These are phyloP conservation scores for Pseudozyma sp. DNA, from an alignment of 1,284 basidiomycete genomes.

Conservation along the genomic window DNA sequence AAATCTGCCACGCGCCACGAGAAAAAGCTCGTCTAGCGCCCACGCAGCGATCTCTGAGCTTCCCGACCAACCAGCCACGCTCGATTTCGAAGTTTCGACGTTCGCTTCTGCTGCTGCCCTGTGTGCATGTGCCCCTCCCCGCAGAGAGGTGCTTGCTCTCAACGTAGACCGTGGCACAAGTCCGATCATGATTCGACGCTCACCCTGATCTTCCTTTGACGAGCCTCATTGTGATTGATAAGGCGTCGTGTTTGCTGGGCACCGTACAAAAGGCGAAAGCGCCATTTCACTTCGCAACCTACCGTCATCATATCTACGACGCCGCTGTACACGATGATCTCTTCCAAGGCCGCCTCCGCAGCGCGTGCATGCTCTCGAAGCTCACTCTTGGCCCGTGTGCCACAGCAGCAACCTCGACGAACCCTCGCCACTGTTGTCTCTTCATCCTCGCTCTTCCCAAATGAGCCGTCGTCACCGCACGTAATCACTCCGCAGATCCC, in stretches of 20 bases:
- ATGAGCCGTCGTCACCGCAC: constrained; percentile 59
- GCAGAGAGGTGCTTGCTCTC: background rate
- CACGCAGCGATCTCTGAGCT: constrained; percentile 7
- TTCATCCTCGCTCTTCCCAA: constrained; percentile 54
- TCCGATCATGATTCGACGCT: constrained; percentile 1
- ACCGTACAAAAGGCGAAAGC: constrained; percentile 1
- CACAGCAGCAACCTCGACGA: constrained; percentile 27
- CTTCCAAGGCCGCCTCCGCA: constrained; percentile 14
- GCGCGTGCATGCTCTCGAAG: constrained; percentile 16
- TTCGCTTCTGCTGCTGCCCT: background rate
- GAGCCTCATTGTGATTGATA: background rate
- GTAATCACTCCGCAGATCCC: constrained; percentile 61
- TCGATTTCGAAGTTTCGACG: constrained; percentile 5
- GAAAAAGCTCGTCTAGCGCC: constrained; percentile 11
- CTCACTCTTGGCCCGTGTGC: constrained; percentile 5
- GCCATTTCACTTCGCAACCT: no score
- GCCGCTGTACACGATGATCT: constrained; percentile 17
- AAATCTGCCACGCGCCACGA: background rate
- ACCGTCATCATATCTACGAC: background rate
- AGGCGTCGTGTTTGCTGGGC: background rate
- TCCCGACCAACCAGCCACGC: constrained; percentile 6
- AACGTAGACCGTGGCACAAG: constrained; percentile 11
- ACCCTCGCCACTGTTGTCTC: constrained; percentile 29
- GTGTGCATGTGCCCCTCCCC: no score
- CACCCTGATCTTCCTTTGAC: background rate